Conservation (phyloP, 192 early-diverging fungal genomes). For the Entomortierella parvispora region DNA sequence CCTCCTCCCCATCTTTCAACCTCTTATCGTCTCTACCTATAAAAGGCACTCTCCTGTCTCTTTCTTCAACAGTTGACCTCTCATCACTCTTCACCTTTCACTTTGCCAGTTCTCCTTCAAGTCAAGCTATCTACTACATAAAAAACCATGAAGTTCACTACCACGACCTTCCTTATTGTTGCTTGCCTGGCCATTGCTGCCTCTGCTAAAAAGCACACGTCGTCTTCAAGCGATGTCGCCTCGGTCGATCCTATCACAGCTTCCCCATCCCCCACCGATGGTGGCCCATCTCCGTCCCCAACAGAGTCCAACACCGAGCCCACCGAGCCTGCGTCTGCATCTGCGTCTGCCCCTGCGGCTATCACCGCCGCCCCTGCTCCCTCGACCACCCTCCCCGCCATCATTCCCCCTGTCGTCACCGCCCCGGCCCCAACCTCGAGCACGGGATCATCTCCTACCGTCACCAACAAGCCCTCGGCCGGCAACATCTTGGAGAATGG, state of each 20-base stretch:
- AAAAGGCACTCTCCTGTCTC: neutral
- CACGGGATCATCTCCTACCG: neutral
- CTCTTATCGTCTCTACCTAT: neutral
- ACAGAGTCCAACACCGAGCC: no score
- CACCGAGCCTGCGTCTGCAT: neutral
- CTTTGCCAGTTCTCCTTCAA: neutral
- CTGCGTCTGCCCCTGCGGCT: neutral
- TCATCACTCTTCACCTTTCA: no score
- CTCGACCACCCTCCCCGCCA: neutral
- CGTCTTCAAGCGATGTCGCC: neutral
- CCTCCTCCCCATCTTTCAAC: no score
- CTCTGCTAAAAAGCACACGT: neutral
- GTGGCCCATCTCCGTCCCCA: no score
- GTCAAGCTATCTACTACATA: neutral
- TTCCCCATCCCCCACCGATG: neutral
- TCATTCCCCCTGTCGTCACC: neutral
- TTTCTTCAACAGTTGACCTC: neutral
- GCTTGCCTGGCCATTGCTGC: conserved; percentile 8
- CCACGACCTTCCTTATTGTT: conserved; percentile 4
- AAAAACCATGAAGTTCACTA: conserved; percentile 17
- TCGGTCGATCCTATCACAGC: neutral
- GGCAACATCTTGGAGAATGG: conserved; percentile 11
- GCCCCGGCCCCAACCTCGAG: neutral
- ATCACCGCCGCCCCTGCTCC: neutral
- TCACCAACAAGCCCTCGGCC: neutral